Evolutionary conservation across 306 rosid species (phyloP).

Genomic region (Cucurbita maxima): DNA sequence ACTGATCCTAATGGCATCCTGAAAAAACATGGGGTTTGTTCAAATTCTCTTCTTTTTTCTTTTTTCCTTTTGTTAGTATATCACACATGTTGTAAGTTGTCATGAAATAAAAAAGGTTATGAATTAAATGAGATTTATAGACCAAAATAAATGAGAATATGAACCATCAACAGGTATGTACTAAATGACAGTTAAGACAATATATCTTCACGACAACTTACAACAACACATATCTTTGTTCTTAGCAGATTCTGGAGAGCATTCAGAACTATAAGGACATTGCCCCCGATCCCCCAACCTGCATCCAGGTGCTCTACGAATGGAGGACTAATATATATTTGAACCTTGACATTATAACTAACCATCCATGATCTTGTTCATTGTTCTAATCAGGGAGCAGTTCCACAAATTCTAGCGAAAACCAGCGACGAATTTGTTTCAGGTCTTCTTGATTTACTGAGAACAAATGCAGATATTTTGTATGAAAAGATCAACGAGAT

Average conservation of each 20-base stretch:
- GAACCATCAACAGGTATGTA: no score
- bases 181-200: no score
- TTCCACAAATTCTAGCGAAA: slow-evolving; percentile 27
- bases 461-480: slow-evolving; percentile 15
- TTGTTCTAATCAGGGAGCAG: slow-evolving; percentile 21
- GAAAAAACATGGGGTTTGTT: slow-evolving; percentile 17
- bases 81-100: no score
- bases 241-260: slow-evolving; percentile 10
- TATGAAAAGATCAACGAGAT: slow-evolving; percentile 22
- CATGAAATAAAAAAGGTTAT: no score
- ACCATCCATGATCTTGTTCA: background rate
- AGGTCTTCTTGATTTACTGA: slow-evolving; percentile 11
- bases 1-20: slow-evolving; percentile 22
- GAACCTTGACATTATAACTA: background rate
- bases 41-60: background rate
- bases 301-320: slow-evolving; percentile 20
- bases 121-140: no score
- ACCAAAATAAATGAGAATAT: no score
- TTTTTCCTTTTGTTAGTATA: no score
- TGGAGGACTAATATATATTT: background rate
- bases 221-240: background rate
- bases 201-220: no score
- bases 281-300: slow-evolving; percentile 13
- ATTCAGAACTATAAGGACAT: slow-evolving; percentile 2
- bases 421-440: slow-evolving; percentile 18